Base-by-base conservation (phyloP, 1,284 basidiomycete species). In the Inonotus hispidus region DNA sequence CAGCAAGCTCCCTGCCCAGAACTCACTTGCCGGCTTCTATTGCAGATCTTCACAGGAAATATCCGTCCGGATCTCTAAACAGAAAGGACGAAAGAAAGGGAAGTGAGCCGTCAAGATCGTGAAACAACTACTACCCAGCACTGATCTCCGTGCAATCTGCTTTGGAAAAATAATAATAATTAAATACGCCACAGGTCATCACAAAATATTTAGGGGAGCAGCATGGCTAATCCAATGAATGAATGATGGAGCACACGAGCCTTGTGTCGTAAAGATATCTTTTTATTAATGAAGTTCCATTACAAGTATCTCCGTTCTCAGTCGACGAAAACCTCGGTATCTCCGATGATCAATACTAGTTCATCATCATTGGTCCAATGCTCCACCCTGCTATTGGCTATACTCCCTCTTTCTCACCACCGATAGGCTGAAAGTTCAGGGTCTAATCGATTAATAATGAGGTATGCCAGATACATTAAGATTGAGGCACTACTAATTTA, bases 91-190 rank as follows among this genome's bases (percentile, higher is more conserved):
- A 50, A 19, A 52, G 32, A 52, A 52, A n/a, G 27, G 16, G 6
- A 32, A 16, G 50, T 16, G 10, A 32, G 50, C 16, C 41, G 50
- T 27, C 32, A 35, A 52, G 29, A 52, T 52, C 49, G 49, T 27
- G 49, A 27, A 27, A 35, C 29, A 27, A 43, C 16, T 39, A 39
- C 38, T 39, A 39, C 13, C n/a, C 13, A 38, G 47, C 8, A n/a
- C n/a, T 52, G 49, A 52, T 52, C 50, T 32, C 32, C 50, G 50
- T 52, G 50, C 50, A 35, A n/a, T 52, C 50, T 52, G 14, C n/a
- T 52, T 52, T 29, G 50, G 50, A 35, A 32, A 35, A 13, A 11
- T 11, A n/a, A n/a, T n/a, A n/a, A n/a, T n/a, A n/a, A n/a, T n/a
- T n/a, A n/a, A n/a, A n/a, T n/a, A n/a, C n/a, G n/a, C n/a, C n/a